Evolutionary conservation across 2,329 filamentous ascomycete species (phyloP).

Genomic region (Neofusicoccum parvum): DNA sequence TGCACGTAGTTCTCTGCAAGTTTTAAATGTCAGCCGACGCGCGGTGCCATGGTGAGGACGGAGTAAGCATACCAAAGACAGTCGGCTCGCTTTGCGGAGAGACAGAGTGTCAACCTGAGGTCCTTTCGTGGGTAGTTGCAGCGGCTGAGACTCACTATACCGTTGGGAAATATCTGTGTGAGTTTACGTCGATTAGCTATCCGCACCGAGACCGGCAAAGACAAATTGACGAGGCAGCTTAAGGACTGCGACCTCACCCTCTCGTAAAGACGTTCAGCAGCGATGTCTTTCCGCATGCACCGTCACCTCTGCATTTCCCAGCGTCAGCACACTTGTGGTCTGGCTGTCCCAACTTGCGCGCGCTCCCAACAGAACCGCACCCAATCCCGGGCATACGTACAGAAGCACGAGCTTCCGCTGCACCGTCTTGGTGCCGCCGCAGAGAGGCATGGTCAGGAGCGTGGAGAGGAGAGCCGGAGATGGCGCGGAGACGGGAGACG

Average conservation of each 20-base stretch:
- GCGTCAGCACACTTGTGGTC: constrained; percentile 18
- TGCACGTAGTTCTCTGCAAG: constrained; percentile 90
- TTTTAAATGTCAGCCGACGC: constrained; percentile 27
- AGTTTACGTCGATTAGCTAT: constrained; percentile 26
- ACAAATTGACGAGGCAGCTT: constrained; percentile 27
- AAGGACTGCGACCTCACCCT: constrained; percentile 63
- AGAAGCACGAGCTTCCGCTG: constrained; percentile 96
- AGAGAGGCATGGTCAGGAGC: constrained; percentile 47
- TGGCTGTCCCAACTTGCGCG: constrained; percentile 28
- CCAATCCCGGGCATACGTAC: constrained; percentile 54
- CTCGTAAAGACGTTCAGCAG: constrained; percentile 97
- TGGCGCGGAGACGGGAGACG: constrained; percentile 19
- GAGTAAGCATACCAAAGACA: constrained; percentile 66
- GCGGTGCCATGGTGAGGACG: background rate
- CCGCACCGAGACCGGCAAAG: constrained; percentile 11
- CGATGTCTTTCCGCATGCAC: constrained; percentile 96
- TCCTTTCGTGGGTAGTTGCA: background rate
- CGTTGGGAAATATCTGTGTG: constrained; percentile 83
- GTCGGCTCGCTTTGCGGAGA: constrained; percentile 72
- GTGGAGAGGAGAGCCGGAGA: constrained; percentile 13
- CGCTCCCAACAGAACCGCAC: constrained; percentile 10
- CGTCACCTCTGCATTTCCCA: constrained; percentile 71
- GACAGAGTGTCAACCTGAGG: background rate
- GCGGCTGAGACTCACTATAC: constrained; percentile 68
- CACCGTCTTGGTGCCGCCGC: constrained; percentile 68